A percentile compares a stretch with the other conserved stretches of the same genome.
These are phyloP conservation scores for Coemansia erecta DNA, from an alignment of 192 early-diverging fungal species.

Conservation along the genomic window DNA sequence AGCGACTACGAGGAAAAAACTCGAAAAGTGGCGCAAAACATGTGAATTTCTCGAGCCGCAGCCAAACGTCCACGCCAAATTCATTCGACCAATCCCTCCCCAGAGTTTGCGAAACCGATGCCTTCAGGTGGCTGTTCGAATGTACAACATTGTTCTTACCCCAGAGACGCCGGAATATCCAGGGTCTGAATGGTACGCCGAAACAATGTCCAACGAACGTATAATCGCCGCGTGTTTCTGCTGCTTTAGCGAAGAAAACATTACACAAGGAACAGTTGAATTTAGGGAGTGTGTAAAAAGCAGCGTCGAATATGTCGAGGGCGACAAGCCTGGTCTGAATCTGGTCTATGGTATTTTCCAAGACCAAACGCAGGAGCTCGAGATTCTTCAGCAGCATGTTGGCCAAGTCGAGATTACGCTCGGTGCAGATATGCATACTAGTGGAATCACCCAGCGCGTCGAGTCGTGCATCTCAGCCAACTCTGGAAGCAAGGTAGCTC, in stretches of 20 bases:
- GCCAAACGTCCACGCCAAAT: slow-evolving; percentile 10
- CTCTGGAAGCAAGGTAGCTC: too few species aligned
- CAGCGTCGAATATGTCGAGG: slow-evolving; percentile 24
- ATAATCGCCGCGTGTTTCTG: slow-evolving; percentile 64
- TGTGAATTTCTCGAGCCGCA: neutral
- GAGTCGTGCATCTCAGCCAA: too few species aligned
- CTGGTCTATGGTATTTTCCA: slow-evolving; percentile 32
- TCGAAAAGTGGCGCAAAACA: slow-evolving; percentile 3
- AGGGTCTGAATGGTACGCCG: slow-evolving; percentile 60
- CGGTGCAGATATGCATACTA: too few species aligned
- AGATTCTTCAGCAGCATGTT: too few species aligned
- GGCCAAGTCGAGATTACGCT: too few species aligned
- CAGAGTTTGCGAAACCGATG: slow-evolving; percentile 8
- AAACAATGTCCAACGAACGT: slow-evolving; percentile 60
- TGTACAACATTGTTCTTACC: slow-evolving; percentile 60
- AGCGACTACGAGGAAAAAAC: neutral
- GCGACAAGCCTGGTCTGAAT: slow-evolving; percentile 14
- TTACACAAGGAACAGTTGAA: slow-evolving; percentile 49
- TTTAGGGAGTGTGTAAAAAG: slow-evolving; percentile 40
- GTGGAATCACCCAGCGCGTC: too few species aligned
- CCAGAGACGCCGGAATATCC: slow-evolving; percentile 55
- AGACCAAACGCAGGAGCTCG: too few species aligned
- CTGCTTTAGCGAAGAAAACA: slow-evolving; percentile 60
- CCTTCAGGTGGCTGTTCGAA: slow-evolving; percentile 59
- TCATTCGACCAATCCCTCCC: neutral